Conservation (phyloP, 108 stramenopile species). For the Fistulifera solaris region DNA sequence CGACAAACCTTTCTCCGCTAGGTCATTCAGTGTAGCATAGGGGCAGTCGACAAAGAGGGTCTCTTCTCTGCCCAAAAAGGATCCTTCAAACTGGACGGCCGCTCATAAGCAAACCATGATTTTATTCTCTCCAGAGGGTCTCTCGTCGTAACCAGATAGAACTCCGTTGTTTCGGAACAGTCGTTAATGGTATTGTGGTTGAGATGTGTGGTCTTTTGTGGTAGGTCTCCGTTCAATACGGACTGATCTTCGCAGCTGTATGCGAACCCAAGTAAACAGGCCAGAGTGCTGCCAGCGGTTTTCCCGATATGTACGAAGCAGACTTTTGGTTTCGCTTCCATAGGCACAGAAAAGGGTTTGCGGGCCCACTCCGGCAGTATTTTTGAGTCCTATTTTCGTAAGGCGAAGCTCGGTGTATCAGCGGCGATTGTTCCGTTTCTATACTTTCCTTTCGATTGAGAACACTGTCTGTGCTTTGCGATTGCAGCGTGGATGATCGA, state of each 20-base stretch:
- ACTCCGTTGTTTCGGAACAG: neutral
- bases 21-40: conserved; percentile 5
- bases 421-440: no score
- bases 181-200: neutral
- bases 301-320: conserved; percentile 12
- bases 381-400: no score
- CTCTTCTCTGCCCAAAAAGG: neutral
- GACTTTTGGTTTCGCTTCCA: neutral
- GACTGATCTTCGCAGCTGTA: neutral
- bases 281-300: conserved; percentile 6
- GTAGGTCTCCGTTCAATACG: neutral
- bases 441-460: no score
- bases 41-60: conserved; percentile 4
- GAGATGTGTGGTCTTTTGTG: neutral
- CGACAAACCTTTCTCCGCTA: conserved; percentile 7
- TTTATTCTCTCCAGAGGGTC: conserved; percentile 8
- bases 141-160: neutral
- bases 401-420: no score
- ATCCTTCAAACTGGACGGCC: neutral
- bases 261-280: neutral
- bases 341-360: neutral
- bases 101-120: conserved; percentile 13
- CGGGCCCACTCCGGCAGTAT: no score
- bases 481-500: no score
- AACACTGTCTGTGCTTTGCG: no score